Evolutionary conservation across 495 filamentous ascomycete species (phyloP).

Genomic region (Xanthoparmelia taractica): DNA sequence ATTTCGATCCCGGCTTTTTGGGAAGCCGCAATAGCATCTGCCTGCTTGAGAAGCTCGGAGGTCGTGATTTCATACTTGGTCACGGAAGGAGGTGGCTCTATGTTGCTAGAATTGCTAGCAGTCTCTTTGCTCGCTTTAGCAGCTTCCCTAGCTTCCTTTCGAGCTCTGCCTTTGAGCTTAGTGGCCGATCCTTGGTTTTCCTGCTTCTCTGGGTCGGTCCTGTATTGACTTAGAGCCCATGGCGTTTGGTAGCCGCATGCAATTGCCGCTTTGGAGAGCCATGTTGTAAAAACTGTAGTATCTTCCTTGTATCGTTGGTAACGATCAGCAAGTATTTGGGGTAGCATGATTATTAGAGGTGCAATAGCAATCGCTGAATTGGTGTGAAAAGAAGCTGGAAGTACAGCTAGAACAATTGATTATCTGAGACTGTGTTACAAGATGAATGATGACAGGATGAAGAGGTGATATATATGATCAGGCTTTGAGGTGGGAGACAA

Average conservation of each 20-base stretch:
- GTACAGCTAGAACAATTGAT: background rate
- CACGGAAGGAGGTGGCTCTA: background rate
- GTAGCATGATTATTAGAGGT: background rate
- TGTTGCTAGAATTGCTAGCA: background rate
- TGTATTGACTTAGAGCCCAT: background rate
- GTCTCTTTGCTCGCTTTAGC: background rate
- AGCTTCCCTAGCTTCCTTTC: slow-evolving; percentile 9
- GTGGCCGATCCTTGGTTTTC: background rate
- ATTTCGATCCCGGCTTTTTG: background rate
- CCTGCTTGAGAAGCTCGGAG: slow-evolving; percentile 16
- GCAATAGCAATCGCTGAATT: background rate
- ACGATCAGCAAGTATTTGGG: slow-evolving; percentile 1
- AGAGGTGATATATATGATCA: too few relatives aligned
- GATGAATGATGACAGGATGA: background rate
- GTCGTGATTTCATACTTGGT: slow-evolving; percentile 12
- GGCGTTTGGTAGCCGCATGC: slow-evolving; percentile 12
- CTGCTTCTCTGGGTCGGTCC: background rate
- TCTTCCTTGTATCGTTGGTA: slow-evolving; percentile 10
- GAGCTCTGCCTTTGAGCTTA: slow-evolving; percentile 12
- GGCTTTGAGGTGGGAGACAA: too few relatives aligned
- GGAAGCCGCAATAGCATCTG: slow-evolving; percentile 9
- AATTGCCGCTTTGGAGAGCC: slow-evolving; percentile 13
- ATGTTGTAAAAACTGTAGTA: slow-evolving; percentile 15
- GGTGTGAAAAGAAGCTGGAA: background rate
- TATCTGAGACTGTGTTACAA: background rate